Percentiles rank a stretch among this genome's conserved stretches.
Evolutionary conservation across 805 yeast genomes (phyloP).

Genomic region (Pichia kluyveri): DNA sequence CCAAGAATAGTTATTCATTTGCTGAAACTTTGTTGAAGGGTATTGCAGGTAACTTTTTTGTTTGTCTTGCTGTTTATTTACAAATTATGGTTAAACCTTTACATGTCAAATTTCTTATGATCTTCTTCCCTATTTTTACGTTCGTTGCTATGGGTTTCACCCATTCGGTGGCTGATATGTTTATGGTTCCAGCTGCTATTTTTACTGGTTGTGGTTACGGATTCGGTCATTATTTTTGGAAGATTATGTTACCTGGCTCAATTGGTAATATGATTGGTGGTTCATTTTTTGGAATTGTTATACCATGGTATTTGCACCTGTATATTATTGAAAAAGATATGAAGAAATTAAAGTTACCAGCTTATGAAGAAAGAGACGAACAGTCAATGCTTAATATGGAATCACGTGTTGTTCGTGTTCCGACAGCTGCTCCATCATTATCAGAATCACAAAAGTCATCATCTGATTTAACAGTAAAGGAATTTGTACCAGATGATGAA

Average conservation of each 20-base stretch:
- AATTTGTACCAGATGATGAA: conserved; percentile 11
- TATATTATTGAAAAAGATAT: conserved; percentile 67
- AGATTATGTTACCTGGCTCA: conserved; percentile 57
- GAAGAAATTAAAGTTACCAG: conserved; percentile 51
- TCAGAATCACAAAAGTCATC: neutral
- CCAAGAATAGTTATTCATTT: conserved; percentile 38
- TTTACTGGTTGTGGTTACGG: conserved; percentile 57
- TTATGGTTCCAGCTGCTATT: conserved; percentile 52
- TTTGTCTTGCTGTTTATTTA: conserved; percentile 64
- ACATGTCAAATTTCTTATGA: conserved; percentile 61
- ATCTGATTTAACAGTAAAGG: conserved; percentile 7
- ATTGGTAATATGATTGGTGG: conserved; percentile 83
- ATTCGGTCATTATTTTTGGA: conserved; percentile 65
- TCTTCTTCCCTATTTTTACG: conserved; percentile 62
- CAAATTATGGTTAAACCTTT: conserved; percentile 73
- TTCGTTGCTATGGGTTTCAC: conserved; percentile 74
- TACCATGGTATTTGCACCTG: conserved; percentile 70
- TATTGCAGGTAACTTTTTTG: conserved; percentile 71
- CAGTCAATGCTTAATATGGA: conserved; percentile 73
- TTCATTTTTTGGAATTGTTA: conserved; percentile 45
- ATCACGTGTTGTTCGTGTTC: conserved; percentile 59
- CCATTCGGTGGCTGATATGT: conserved; percentile 82
- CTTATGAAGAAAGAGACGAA: conserved; percentile 65
- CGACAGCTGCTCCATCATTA: conserved; percentile 1
- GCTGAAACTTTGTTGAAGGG: conserved; percentile 60